These are phyloP conservation scores for Plectosphaerella cucumerina DNA, from an alignment of 2,329 filamentous ascomycete genomes.

Conservation along the genomic window DNA sequence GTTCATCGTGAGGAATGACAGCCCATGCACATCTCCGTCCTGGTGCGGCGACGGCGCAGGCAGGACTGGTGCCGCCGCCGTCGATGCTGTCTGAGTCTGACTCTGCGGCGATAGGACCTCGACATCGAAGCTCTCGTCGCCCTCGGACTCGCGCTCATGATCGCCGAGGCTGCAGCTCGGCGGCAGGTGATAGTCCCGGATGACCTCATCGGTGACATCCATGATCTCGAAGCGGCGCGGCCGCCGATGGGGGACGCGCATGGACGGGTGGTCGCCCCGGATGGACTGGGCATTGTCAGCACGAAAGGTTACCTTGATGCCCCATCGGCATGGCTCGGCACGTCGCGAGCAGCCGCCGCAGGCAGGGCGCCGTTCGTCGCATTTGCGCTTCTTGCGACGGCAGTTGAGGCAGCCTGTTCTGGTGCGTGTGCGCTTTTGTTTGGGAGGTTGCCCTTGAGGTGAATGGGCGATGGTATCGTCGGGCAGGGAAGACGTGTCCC, in stretches of 20 bases:
- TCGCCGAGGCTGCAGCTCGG: conserved; percentile 5
- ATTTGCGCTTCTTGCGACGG: conserved; percentile 33
- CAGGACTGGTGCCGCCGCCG: no score
- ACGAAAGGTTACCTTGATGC: conserved; percentile 31
- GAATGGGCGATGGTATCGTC: neutral
- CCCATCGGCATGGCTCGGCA: conserved; percentile 29
- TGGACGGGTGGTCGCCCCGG: conserved; percentile 26
- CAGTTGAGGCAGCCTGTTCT: conserved; percentile 32
- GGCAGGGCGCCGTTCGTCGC: conserved; percentile 28
- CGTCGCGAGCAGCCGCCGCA: conserved; percentile 28
- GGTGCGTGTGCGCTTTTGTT: conserved; percentile 25
- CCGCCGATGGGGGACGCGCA: conserved; percentile 21
- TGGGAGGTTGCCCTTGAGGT: neutral
- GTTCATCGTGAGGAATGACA: conserved; percentile 3
- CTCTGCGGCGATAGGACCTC: neutral
- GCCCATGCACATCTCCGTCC: no score
- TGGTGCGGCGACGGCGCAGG: no score
- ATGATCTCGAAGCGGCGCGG: conserved; percentile 29
- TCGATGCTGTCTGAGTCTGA: no score
- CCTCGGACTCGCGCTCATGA: conserved; percentile 8
- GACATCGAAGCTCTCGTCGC: neutral
- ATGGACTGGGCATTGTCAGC: conserved; percentile 30
- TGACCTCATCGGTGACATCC: conserved; percentile 29
- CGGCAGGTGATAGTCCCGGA: conserved; percentile 27
- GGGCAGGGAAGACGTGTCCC: neutral